These are phyloP conservation scores for Thuja plicata DNA, from an alignment of 83 land plant genomes.

Conservation along the genomic window DNA sequence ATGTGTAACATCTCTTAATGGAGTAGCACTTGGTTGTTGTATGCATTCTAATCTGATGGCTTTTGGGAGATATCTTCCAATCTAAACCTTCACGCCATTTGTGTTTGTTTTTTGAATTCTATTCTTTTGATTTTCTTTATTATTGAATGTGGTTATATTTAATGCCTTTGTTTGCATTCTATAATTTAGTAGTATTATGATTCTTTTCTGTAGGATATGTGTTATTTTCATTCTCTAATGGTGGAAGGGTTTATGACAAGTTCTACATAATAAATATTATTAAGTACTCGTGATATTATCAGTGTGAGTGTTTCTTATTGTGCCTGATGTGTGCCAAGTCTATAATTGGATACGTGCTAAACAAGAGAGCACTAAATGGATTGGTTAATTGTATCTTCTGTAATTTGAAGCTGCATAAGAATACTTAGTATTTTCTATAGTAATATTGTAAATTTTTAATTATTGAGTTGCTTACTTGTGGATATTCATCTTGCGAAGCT, in stretches of 20 bases:
- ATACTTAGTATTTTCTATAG: neutral
- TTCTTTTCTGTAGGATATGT: neutral
- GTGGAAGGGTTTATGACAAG: neutral
- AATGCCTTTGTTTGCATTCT: neutral
- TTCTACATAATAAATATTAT: neutral
- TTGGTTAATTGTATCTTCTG: neutral
- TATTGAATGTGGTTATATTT: neutral
- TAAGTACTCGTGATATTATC: neutral
- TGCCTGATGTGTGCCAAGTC: neutral
- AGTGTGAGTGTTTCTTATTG: neutral
- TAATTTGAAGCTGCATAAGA: neutral
- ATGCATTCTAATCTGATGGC: neutral
- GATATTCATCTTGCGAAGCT: neutral
- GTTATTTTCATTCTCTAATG: neutral
- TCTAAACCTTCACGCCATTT: neutral
- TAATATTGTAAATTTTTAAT: neutral
- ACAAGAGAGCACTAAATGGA: neutral
- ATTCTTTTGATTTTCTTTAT: neutral
- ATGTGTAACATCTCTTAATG: slow-evolving; percentile 46
- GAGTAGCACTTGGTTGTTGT: slow-evolving; percentile 30
- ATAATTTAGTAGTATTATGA: neutral
- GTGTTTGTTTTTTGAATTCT: neutral
- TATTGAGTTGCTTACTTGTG: neutral
- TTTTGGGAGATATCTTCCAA: neutral
- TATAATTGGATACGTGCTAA: neutral